Percentiles rank a stretch among this genome's conserved stretches.
Conservation (phyloP, 1,284 basidiomycete species). For the Ganoderma lingzhi region DNA sequence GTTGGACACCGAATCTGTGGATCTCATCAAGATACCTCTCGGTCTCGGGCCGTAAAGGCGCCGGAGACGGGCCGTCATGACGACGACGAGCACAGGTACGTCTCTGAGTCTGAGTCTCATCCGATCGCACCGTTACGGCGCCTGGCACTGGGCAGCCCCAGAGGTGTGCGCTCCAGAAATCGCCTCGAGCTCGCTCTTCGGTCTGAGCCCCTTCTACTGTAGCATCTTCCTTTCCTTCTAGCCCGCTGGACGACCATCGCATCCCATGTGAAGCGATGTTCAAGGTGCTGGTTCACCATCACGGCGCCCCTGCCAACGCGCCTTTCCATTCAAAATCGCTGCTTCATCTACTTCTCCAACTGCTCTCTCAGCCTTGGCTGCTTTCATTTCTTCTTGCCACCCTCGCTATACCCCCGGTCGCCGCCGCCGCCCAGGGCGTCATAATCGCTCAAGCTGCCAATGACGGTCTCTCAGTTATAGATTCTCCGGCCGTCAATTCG, state of each 20-base stretch:
- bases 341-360: constrained; percentile 17
- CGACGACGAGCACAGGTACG: not conserved
- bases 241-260: constrained; percentile 29
- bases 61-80: constrained; percentile 9
- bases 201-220: constrained; percentile 15
- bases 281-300: constrained; percentile 35
- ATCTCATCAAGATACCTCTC: not conserved
- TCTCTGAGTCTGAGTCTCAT: too few species aligned
- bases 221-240: constrained; percentile 16
- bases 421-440: constrained; percentile 39
- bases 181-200: constrained; percentile 2
- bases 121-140: not conserved
- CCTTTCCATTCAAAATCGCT: constrained; percentile 3
- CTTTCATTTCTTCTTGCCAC: constrained; percentile 26
- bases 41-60: not conserved
- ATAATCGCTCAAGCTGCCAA: constrained; percentile 54
- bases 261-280: constrained; percentile 32
- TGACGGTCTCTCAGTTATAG: constrained; percentile 56
- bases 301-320: constrained; percentile 23
- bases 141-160: constrained; percentile 12
- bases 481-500: constrained; percentile 54
- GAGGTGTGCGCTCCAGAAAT: constrained; percentile 17
- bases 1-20: not conserved
- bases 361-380: constrained; percentile 12
- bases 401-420: constrained; percentile 25